Evolutionary conservation across 129 eudicot genomes (phyloP), one percentile per base, ranked within the genome.

Genomic region (Flaveria robusta): DNA sequence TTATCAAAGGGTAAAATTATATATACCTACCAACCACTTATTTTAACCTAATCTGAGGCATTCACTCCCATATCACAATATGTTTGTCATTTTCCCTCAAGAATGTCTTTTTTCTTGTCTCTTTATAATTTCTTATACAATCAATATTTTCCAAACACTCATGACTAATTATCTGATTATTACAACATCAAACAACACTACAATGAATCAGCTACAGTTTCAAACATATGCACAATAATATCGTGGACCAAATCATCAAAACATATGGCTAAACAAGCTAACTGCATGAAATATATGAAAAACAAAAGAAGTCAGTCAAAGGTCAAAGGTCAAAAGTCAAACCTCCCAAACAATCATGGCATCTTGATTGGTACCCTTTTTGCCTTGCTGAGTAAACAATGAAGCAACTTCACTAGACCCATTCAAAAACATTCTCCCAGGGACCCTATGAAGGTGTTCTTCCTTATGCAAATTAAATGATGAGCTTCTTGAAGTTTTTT

Each of bases 281-380:
- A 68, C 2, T 3, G 9, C 52, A 39, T n/a, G 29, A 24, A 65
- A 18, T 7, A 49, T 22, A 71, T 26, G 47, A 13, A 68, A 52
- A 49, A 4, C 5, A 13, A 41, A 22, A 55, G 63, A 26, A 54
- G 0, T 8, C 7, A 54, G 10, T 7, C 0, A 52, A 52, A 7
- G 60, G 10, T 7, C 0, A 52, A 52, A 7, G 60, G 60, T 52
- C 22, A 16, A 52, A 52, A 15, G 23, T 4, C 85, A 52, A 76
- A 93, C 98, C 98, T 93, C 98, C 98, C 98, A 93, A 82, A 93
- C 98, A 82, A 90, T 74, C 98, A 93, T 93, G 71, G 98, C 98
- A 88, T 93, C 98, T 75, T 93, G 98, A 87, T 93, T 93, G 72
- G 98, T 88, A 62, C 98, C 98, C 88, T 93, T 93, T 88, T 81